Conservation (phyloP, 1,284 basidiomycete genomes). For the Clitocybe nebularis region DNA sequence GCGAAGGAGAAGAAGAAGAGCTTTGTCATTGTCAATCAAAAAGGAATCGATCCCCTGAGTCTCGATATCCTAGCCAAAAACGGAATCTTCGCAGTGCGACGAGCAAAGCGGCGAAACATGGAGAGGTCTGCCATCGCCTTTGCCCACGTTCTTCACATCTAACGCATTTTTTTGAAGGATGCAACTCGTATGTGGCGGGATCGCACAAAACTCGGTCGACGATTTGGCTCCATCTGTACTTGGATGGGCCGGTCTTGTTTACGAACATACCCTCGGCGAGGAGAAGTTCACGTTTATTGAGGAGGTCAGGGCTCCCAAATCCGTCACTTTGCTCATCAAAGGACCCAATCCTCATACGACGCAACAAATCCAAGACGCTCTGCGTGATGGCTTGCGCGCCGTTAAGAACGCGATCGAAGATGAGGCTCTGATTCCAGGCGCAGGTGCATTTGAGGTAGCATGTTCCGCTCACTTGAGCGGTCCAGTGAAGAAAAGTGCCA, state of each 20-base stretch:
- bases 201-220: constrained; percentile 97
- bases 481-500: constrained; percentile 82
- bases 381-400: constrained; percentile 93
- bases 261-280: constrained; percentile 98
- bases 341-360: constrained; percentile 98
- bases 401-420: constrained; percentile 99
- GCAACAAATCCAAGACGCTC: constrained; percentile 94
- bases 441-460: constrained; percentile 97
- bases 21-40: constrained; percentile 98
- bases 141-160: constrained; percentile 11
- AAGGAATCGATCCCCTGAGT: constrained; percentile 98
- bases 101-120: constrained; percentile 98
- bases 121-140: constrained; percentile 70
- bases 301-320: constrained; percentile 95
- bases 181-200: constrained; percentile 92
- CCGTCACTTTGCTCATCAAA: constrained; percentile 95
- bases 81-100: constrained; percentile 90
- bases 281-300: constrained; percentile 99
- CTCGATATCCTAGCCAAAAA: constrained; percentile 97
- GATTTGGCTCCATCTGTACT: constrained; percentile 90
- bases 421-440: constrained; percentile 84
- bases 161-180: constrained; percentile 45
- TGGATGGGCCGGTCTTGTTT: constrained; percentile 97
- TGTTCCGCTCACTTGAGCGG: constrained; percentile 82
- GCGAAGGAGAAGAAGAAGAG: constrained; percentile 76